These are phyloP conservation scores for Perkinsus chesapeaki DNA, from an alignment of 169 alveolate species.

Conservation along the genomic window DNA sequence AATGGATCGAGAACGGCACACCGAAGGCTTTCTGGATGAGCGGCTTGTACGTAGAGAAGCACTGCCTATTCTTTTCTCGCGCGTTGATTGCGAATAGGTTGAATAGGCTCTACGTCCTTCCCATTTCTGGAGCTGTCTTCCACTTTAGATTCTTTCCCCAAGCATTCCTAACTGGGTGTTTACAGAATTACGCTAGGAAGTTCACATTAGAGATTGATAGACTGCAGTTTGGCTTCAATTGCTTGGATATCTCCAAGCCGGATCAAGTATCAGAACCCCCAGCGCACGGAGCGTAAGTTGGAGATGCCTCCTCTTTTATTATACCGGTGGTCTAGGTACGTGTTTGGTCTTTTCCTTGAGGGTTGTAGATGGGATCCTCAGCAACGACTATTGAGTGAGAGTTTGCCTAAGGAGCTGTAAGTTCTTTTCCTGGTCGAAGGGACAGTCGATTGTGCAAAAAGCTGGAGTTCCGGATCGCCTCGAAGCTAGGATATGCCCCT, in stretches of 20 bases:
- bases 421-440: neutral
- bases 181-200: slow-evolving; percentile 70
- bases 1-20: slow-evolving; percentile 58
- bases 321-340: slow-evolving; percentile 17
- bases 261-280: slow-evolving; percentile 43
- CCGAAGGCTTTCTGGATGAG: slow-evolving; percentile 65
- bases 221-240: slow-evolving; percentile 55
- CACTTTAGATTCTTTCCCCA: slow-evolving; percentile 57
- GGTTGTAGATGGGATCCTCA: slow-evolving; percentile 72
- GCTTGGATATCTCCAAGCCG: slow-evolving; percentile 40
- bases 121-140: no score
- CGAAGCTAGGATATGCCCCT: neutral
- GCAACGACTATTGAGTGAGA: slow-evolving; percentile 45
- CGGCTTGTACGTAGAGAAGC: slow-evolving; percentile 38
- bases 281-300: slow-evolving; percentile 54
- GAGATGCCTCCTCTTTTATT: neutral
- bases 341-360: slow-evolving; percentile 70
- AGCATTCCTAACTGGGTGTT: slow-evolving; percentile 77
- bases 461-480: neutral
- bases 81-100: neutral
- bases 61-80: neutral
- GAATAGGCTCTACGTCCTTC: neutral
- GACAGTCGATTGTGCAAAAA: neutral
- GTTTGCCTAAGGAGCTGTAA: slow-evolving; percentile 62
- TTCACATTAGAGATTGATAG: slow-evolving; percentile 66